Evolutionary conservation across 495 filamentous ascomycete genomes (phyloP).

Genomic region (Aspergillus carlsbadensis): DNA sequence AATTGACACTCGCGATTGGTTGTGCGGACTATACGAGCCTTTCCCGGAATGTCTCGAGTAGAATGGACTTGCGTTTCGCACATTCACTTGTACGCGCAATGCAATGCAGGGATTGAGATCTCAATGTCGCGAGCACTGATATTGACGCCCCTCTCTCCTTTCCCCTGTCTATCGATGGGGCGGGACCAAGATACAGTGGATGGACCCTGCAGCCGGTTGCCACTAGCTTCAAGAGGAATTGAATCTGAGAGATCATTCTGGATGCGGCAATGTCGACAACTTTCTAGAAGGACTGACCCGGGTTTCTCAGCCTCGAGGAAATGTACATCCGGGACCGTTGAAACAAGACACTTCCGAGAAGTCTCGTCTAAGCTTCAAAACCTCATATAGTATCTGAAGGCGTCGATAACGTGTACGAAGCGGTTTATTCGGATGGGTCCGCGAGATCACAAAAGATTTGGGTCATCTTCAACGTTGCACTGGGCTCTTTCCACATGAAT

Average conservation of each 20-base stretch:
- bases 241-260: neutral
- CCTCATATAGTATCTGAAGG: too few species aligned
- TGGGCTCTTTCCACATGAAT: neutral
- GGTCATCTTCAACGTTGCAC: neutral
- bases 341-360: neutral
- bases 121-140: neutral
- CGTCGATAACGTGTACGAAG: neutral
- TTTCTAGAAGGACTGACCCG: neutral
- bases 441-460: neutral
- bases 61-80: neutral
- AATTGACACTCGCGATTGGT: neutral
- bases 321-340: too few species aligned
- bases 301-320: neutral
- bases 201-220: constrained; percentile 11
- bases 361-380: neutral
- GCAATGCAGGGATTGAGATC: neutral
- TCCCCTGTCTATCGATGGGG: neutral
- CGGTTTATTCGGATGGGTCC: neutral
- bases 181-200: neutral
- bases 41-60: neutral
- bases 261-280: neutral
- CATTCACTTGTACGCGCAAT: constrained; percentile 1
- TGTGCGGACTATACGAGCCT: neutral
- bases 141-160: neutral
- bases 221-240: neutral